Percentiles rank a stretch among this genome's conserved stretches.
These are phyloP conservation scores for Amauroascus verrucosus DNA, from an alignment of 2,329 filamentous ascomycete species.

Conservation along the genomic window DNA sequence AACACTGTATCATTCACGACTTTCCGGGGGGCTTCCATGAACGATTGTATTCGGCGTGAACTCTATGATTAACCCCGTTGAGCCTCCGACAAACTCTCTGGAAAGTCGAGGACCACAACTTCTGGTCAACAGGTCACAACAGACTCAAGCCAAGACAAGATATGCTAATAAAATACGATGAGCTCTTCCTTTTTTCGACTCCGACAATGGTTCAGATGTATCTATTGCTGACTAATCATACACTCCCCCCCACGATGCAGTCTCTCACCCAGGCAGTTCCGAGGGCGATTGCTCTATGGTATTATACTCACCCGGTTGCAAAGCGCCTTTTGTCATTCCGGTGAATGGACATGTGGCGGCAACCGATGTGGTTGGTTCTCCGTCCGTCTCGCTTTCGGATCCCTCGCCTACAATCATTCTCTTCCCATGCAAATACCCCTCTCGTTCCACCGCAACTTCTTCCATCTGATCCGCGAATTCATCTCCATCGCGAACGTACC, in stretches of 20 bases:
- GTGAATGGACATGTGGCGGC: slow-evolving; percentile 10
- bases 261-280: slow-evolving; percentile 8
- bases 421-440: slow-evolving; percentile 56
- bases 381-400: slow-evolving; percentile 6
- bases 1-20: no score
- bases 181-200: background rate
- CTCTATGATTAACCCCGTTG: background rate
- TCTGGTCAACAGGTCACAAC: no score
- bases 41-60: no score
- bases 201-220: background rate
- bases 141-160: no score
- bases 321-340: slow-evolving; percentile 1
- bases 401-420: slow-evolving; percentile 38
- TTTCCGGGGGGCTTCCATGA: no score
- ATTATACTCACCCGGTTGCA: background rate
- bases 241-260: background rate
- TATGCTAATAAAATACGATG: no score
- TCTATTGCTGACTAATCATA: slow-evolving; percentile 1
- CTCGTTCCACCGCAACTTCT: slow-evolving; percentile 45
- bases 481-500: slow-evolving; percentile 61
- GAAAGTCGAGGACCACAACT: no score
- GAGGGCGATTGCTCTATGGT: background rate
- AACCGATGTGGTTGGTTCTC: background rate
- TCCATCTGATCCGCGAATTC: slow-evolving; percentile 44
- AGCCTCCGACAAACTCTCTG: background rate